A percentile compares a stretch with the other conserved stretches of the same genome.
phyloP scores from a whole-genome alignment of 2,329 filamentous ascomycete genomes.

The Penicillium occitanis region DNA sequence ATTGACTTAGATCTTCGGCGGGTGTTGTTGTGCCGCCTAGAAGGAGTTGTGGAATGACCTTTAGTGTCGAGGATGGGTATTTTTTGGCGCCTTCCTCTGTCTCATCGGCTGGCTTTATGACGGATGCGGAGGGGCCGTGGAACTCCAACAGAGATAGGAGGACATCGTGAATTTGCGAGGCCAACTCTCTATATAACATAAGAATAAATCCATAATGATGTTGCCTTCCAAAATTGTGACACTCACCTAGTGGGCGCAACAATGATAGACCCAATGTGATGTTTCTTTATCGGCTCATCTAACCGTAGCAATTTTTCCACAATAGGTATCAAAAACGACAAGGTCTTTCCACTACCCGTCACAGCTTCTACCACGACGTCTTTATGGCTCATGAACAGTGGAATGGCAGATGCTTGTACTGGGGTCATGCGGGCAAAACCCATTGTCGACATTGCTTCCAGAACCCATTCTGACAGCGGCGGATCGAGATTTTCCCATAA shows the following conservation, averaged over 20 bases:
- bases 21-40: conserved; percentile 80
- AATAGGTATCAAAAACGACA: conserved; percentile 80
- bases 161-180: conserved; percentile 84
- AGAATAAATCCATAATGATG: background rate
- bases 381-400: conserved; percentile 84
- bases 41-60: conserved; percentile 79
- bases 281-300: conserved; percentile 79
- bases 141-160: conserved; percentile 75
- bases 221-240: background rate
- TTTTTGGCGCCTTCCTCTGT: conserved; percentile 37
- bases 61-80: conserved; percentile 51
- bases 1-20: conserved; percentile 81
- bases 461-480: conserved; percentile 75
- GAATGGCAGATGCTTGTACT: conserved; percentile 89
- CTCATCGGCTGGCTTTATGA: conserved; percentile 45
- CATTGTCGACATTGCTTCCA: conserved; percentile 80
- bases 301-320: conserved; percentile 77
- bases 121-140: conserved; percentile 69
- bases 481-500: conserved; percentile 70
- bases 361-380: conserved; percentile 93
- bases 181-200: conserved; percentile 66
- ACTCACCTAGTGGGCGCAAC: conserved; percentile 73
- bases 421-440: conserved; percentile 87
- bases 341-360: conserved; percentile 86
- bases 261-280: conserved; percentile 87